Evolutionary conservation across 1,284 basidiomycete species (phyloP).

Genomic region (Chondrostereum purpureum): DNA sequence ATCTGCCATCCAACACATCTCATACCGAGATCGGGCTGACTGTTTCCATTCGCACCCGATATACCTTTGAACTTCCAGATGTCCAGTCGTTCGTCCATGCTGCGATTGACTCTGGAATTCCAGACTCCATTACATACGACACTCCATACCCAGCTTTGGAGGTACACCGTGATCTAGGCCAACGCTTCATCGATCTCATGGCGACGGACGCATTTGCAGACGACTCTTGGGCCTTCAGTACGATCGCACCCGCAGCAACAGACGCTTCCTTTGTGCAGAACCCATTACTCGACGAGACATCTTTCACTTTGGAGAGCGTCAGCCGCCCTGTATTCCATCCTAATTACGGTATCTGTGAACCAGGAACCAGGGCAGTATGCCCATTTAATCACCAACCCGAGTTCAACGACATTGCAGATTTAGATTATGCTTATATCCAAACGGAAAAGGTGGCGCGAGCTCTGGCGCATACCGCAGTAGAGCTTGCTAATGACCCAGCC

Average conservation of each 20-base stretch:
- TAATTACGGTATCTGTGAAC: neutral
- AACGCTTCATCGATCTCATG: neutral
- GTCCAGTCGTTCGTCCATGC: neutral
- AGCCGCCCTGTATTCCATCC: neutral
- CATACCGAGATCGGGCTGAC: neutral
- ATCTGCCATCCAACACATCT: neutral
- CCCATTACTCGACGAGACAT: neutral
- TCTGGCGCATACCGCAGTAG: neutral
- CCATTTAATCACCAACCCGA: neutral
- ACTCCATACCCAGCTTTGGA: neutral
- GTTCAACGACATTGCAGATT: neutral
- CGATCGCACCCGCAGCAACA: neutral
- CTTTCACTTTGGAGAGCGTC: neutral
- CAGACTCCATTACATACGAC: neutral
- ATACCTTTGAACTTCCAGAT: neutral
- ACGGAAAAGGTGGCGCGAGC: neutral
- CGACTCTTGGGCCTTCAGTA: neutral
- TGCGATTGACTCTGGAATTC: neutral
- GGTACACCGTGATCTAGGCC: neutral
- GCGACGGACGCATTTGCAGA: neutral
- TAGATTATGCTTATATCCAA: neutral
- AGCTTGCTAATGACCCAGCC: neutral
- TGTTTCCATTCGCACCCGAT: neutral
- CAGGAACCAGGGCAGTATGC: neutral
- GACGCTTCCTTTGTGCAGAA: neutral